A percentile compares a stretch with the other conserved stretches of the same genome.
Conservation (phyloP, 2,329 filamentous ascomycete species). For the Tympanopsis confertula region DNA sequence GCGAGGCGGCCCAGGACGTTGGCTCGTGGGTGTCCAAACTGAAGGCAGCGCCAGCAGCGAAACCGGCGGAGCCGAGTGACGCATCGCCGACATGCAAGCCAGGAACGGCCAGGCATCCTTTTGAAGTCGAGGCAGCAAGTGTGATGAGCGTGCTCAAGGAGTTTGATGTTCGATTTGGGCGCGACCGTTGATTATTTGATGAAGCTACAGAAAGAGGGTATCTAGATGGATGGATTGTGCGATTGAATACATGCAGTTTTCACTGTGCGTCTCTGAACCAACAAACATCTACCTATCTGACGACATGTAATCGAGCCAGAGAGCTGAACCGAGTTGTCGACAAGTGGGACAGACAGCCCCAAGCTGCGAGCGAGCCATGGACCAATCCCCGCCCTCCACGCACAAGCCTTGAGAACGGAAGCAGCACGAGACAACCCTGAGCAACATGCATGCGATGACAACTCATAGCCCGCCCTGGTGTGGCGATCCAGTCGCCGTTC, state of each 20-base stretch:
- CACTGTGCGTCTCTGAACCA: too few relatives aligned
- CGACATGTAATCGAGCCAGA: too few relatives aligned
- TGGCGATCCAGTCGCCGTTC: not conserved
- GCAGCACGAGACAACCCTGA: too few relatives aligned
- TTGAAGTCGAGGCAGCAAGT: constrained; percentile 72
- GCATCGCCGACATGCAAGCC: constrained; percentile 12
- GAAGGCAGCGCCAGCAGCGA: constrained; percentile 37
- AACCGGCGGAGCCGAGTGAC: constrained; percentile 10
- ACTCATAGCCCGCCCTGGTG: not conserved
- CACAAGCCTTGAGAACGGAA: too few relatives aligned
- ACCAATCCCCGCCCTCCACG: too few relatives aligned
- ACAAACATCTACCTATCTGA: too few relatives aligned
- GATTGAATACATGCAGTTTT: too few relatives aligned
- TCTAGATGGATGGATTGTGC: too few relatives aligned
- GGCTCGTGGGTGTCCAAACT: constrained; percentile 67
- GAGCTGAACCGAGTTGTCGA: too few relatives aligned
- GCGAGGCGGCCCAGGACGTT: constrained; percentile 61
- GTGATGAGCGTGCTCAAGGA: constrained; percentile 78
- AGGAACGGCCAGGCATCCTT: constrained; percentile 37
- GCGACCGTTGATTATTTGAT: constrained; percentile 15
- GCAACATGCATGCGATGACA: not conserved
- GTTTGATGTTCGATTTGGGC: constrained; percentile 65
- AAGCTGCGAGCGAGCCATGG: too few relatives aligned
- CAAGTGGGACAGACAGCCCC: too few relatives aligned
- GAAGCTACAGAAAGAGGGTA: too few relatives aligned